Conservation (phyloP, 768 basidiomycete species). For the Trametes sanguinea region DNA sequence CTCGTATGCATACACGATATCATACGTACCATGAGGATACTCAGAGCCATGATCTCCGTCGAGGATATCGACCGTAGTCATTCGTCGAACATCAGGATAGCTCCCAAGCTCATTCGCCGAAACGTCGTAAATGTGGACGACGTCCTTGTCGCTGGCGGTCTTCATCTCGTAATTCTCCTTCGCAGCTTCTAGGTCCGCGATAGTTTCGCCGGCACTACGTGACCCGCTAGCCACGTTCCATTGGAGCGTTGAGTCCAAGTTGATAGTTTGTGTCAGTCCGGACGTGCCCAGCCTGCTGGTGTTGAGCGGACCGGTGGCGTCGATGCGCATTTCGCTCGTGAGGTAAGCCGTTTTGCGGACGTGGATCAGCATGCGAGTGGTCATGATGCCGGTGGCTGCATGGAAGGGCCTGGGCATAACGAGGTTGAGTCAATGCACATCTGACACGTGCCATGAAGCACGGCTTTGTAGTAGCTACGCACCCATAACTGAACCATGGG, state of each 20-base stretch:
- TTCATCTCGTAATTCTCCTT: not conserved
- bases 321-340: not conserved
- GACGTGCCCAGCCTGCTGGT: not conserved
- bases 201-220: not conserved
- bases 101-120: too few species aligned
- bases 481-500: conserved; percentile 54
- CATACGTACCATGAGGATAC: too few species aligned
- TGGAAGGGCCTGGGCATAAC: conserved; percentile 41
- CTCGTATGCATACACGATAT: too few species aligned
- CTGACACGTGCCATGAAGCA: too few species aligned
- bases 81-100: too few species aligned
- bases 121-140: too few species aligned
- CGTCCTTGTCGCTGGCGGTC: not conserved
- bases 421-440: too few species aligned
- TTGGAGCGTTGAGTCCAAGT: not conserved
- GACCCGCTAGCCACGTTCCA: not conserved
- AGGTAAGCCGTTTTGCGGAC: conserved; percentile 41
- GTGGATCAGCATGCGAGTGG: conserved; percentile 48
- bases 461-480: conserved; percentile 6
- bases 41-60: too few species aligned
- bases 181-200: not conserved
- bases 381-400: conserved; percentile 48
- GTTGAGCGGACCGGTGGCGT: not conserved
- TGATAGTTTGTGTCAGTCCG: not conserved
- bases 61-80: too few species aligned